A percentile compares a stretch with the other conserved stretches of the same genome.
Evolutionary conservation across 1,139 yeast genomes (phyloP).

Genomic region (Yamadazyma sp.): DNA sequence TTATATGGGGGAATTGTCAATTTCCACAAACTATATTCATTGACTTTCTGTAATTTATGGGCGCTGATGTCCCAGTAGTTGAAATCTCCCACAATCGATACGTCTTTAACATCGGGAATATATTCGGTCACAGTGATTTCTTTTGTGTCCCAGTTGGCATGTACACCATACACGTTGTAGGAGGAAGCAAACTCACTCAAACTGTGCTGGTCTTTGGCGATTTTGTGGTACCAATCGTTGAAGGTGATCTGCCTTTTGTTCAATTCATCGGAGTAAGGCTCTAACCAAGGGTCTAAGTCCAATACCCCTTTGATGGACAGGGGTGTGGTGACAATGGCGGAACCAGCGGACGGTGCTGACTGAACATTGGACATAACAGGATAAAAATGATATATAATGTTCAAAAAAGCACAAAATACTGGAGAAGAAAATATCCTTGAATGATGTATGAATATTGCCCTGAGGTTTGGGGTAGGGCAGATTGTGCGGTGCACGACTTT

Average conservation of each 20-base stretch:
- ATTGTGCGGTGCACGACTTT: constrained; percentile 1
- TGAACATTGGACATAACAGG: constrained; percentile 1
- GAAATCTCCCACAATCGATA: constrained; percentile 85
- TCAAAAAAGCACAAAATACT: neutral
- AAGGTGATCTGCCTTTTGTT: constrained; percentile 49
- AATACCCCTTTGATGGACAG: constrained; percentile 52
- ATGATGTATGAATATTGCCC: neutral
- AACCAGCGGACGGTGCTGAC: neutral
- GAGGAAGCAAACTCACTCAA: constrained; percentile 53
- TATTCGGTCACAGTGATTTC: constrained; percentile 72
- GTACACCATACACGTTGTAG: constrained; percentile 75
- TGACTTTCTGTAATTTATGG: constrained; percentile 55
- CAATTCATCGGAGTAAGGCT: constrained; percentile 66
- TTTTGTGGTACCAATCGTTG: constrained; percentile 44
- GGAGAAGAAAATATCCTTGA: neutral
- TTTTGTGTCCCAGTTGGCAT: constrained; percentile 52
- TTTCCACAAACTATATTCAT: constrained; percentile 69
- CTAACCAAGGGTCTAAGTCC: constrained; percentile 81
- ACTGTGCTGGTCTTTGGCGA: constrained; percentile 48
- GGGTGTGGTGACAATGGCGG: too few relatives aligned
- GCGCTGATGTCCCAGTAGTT: constrained; percentile 70
- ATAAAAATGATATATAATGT: neutral
- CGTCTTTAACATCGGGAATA: constrained; percentile 82
- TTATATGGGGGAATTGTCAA: constrained; percentile 53
- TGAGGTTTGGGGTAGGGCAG: neutral